Conservation (phyloP, 345 rosid species). For the Clarkia xantiana region DNA sequence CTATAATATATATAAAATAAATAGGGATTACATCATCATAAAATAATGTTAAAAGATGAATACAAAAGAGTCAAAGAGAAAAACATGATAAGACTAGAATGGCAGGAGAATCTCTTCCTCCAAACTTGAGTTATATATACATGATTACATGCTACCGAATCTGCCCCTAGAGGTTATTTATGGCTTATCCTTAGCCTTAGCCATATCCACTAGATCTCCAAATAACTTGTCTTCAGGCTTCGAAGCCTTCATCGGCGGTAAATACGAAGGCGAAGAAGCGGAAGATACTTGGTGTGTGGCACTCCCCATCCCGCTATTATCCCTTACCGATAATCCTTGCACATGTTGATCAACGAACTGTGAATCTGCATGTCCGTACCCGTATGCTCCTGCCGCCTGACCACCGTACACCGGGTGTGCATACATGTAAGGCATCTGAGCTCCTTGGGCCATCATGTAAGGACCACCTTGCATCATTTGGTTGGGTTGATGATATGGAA, state of each 20-base stretch:
- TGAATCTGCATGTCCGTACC: conserved; percentile 59
- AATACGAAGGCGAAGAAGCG: conserved; percentile 38
- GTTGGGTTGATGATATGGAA: conserved; percentile 23
- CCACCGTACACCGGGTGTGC: conserved; percentile 58
- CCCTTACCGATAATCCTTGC: conserved; percentile 56
- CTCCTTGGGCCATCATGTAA: conserved; percentile 38
- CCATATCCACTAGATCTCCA: conserved; percentile 90
- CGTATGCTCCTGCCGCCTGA: conserved; percentile 51
- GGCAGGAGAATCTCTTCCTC: no score
- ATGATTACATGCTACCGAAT: conserved; percentile 74
- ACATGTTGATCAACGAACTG: no score
- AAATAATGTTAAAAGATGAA: no score
- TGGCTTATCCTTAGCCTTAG: conserved; percentile 70
- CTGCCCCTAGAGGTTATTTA: conserved; percentile 46
- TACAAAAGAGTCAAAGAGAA: no score
- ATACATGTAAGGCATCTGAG: conserved; percentile 30
- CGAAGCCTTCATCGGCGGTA: conserved; percentile 42
- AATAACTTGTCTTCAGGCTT: conserved; percentile 79
- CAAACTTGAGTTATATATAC: no score
- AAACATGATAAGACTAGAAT: no score
- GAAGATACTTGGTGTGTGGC: conserved; percentile 16
- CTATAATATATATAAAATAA: no score
- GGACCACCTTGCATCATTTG: conserved; percentile 45
- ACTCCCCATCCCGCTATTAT: conserved; percentile 26
- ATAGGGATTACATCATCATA: no score